A percentile compares a stretch with the other conserved stretches of the same genome.
Conservation (phyloP, 495 filamentous ascomycete genomes). For the Neurospora hispaniola region DNA sequence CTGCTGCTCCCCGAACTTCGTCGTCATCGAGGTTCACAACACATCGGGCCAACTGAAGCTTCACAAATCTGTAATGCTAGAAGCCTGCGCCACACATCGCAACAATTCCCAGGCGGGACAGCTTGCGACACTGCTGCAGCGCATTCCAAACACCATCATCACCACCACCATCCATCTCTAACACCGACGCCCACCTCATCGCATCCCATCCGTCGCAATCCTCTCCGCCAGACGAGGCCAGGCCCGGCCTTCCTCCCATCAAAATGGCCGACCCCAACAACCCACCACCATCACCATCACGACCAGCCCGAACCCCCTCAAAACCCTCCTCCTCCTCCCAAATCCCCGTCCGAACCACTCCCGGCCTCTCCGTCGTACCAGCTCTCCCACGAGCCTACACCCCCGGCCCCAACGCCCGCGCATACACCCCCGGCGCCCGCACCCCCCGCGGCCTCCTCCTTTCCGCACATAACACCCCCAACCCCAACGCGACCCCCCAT, state of each 20-base stretch:
- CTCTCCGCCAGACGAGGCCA: background rate
- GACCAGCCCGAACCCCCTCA: background rate
- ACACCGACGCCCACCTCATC: background rate
- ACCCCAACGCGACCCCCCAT: conserved; percentile 47
- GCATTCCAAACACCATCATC: background rate
- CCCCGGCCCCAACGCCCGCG: conserved; percentile 5
- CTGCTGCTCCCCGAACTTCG: background rate
- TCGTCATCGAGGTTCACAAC: background rate
- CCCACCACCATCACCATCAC: background rate
- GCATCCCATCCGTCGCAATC: background rate
- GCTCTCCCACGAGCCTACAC: conserved; percentile 24
- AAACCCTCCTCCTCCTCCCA: background rate
- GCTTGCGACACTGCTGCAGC: background rate
- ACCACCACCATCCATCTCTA: background rate
- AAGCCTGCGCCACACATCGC: too few species aligned
- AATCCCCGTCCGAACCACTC: conserved; percentile 2
- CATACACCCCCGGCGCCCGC: conserved; percentile 1
- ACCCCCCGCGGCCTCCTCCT: conserved; percentile 17
- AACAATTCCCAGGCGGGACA: too few species aligned
- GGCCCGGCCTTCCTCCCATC: background rate
- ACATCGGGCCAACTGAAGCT: background rate
- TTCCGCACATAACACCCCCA: conserved; percentile 23
- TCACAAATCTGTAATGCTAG: background rate
- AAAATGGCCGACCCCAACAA: background rate
- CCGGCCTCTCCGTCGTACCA: background rate